Base-by-base conservation (phyloP, 2,329 filamentous ascomycete species). In the Lachnellula hyalina region DNA sequence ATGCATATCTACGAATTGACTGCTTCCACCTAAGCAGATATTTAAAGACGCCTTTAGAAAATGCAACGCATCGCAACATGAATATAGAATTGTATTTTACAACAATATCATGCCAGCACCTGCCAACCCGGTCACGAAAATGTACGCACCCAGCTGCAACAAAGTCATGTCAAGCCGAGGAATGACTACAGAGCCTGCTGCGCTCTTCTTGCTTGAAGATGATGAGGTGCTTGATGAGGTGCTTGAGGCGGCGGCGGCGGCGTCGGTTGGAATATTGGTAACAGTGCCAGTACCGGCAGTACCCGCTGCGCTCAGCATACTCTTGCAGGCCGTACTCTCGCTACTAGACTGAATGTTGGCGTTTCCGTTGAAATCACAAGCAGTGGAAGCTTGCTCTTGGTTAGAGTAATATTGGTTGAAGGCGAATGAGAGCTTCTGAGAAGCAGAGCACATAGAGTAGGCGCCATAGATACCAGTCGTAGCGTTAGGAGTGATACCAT, bases 391-490 rank as follows among this genome's bases (percentile, higher is more conserved):
- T 58, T 76, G 76, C 63, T 78, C 74, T 67, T 85, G 77, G 62
- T 71, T 72, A 63, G 77, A 69, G 76, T 87, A 89, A 78, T 92
- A 93, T 64, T 82, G 73, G 75, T 92, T 83, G 62, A 92, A 80
- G 48, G 84, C 86, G 70, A 82, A 91, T 55, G 82, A 82, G 41
- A 95, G 82, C 78, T 91, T 82, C 73, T 89, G 78, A 63, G 79
- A 77, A 65, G 81, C 67, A 63, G 78, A 77, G 77, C 89, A 95
- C 84, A 90, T 90, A 72, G 83, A 82, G 77, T 89, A 90, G 47
- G 87, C 81, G 63, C 89, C 89, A 71, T 89, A 94, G 58, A 79
- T 74, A 66, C 87, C 89, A 19, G 77, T 80, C 56, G 79, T 82
- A 50, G 80, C 80, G 72, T 92, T 87, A 64, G 78, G 79, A 60